Evolutionary conservation across 2,329 filamentous ascomycete genomes (phyloP).

Genomic region (Raffaelea deltoideospora): DNA sequence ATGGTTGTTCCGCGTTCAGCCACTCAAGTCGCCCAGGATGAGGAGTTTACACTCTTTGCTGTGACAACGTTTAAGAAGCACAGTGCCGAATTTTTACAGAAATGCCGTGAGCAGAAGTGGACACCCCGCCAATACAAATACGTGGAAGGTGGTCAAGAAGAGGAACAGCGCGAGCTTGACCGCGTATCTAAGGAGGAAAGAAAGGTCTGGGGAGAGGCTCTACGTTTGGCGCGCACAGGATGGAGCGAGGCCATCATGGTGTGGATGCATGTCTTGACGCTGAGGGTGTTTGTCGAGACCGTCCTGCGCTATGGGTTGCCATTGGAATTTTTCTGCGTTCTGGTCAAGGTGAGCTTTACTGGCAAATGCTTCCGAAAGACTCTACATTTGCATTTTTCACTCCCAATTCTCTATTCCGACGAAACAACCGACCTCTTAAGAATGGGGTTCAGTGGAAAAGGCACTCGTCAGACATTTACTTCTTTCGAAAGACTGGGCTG

Average conservation of each 20-base stretch:
- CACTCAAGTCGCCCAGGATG: conserved; percentile 63
- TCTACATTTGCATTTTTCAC: too few relatives aligned
- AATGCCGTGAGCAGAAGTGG: conserved; percentile 87
- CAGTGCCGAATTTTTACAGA: conserved; percentile 73
- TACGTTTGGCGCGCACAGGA: conserved; percentile 75
- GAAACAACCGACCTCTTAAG: too few relatives aligned
- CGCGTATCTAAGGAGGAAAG: conserved; percentile 70
- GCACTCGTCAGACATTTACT: too few relatives aligned
- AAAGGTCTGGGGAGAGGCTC: conserved; percentile 83
- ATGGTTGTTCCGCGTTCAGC: conserved; percentile 93
- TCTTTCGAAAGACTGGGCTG: too few relatives aligned
- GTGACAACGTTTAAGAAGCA: conserved; percentile 93
- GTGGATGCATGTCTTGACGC: conserved; percentile 80
- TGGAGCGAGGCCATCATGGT: conserved; percentile 96
- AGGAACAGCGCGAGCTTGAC: conserved; percentile 77
- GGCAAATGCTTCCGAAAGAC: too few relatives aligned
- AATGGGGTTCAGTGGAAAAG: too few relatives aligned
- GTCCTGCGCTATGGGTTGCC: conserved; percentile 93
- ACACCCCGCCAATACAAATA: conserved; percentile 90
- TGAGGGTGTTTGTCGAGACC: conserved; percentile 93
- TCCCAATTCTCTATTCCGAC: too few relatives aligned
- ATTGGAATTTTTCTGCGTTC: conserved; percentile 70
- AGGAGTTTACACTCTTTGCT: conserved; percentile 77
- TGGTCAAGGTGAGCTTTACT: conserved; percentile 73
- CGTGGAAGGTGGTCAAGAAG: conserved; percentile 75